phyloP scores from a whole-genome alignment of 768 basidiomycete species.

The Pleurotus djamor region DNA sequence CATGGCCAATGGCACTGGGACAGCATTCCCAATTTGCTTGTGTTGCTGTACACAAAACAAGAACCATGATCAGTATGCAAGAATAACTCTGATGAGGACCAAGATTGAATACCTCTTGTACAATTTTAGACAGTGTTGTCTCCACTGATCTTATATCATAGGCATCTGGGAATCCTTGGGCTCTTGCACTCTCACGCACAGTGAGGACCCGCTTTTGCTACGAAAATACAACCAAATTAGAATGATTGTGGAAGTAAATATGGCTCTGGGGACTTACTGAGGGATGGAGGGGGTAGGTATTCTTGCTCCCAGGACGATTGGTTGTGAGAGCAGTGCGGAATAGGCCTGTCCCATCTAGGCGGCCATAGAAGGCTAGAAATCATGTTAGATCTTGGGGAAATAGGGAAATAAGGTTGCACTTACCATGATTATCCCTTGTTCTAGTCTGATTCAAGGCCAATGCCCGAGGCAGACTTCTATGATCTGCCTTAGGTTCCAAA shows the following conservation, averaged over 20 bases:
- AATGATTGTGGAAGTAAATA: not conserved
- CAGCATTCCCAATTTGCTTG: slow-evolving; percentile 79
- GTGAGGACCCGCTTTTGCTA: slow-evolving; percentile 74
- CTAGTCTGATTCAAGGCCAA: not conserved
- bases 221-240: not conserved
- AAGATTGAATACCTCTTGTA: slow-evolving; percentile 53
- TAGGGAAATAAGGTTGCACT: too few relatives aligned
- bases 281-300: slow-evolving; percentile 41
- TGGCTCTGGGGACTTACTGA: slow-evolving; percentile 18
- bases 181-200: slow-evolving; percentile 67
- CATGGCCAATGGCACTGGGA: slow-evolving; percentile 66
- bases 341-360: slow-evolving; percentile 46
- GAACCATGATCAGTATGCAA: too few relatives aligned
- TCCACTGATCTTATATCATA: slow-evolving; percentile 60
- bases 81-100: too few relatives aligned
- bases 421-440: slow-evolving; percentile 17
- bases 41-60: too few relatives aligned
- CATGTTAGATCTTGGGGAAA: too few relatives aligned
- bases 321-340: slow-evolving; percentile 69
- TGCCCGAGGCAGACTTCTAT: slow-evolving; percentile 35
- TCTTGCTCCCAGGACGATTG: slow-evolving; percentile 49
- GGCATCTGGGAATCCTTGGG: slow-evolving; percentile 76
- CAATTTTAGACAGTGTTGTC: slow-evolving; percentile 24
- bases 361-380: slow-evolving; percentile 59
- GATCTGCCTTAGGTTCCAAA: slow-evolving; percentile 45